Evolutionary conservation across 306 rosid species (phyloP), one percentile per base, ranked within the genome.

Genomic region (Cucumis hystrix): DNA sequence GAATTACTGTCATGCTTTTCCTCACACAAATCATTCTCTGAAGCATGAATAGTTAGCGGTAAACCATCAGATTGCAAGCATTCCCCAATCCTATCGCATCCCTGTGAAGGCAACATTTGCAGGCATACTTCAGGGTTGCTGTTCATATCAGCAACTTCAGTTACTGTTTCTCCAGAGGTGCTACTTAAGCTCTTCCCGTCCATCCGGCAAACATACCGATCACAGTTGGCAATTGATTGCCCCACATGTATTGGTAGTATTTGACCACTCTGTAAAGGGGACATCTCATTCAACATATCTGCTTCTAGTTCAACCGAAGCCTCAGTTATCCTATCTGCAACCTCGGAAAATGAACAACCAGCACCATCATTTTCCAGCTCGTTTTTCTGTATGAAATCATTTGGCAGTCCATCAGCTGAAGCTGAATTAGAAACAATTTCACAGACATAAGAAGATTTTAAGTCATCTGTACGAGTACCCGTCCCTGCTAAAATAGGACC

Each of bases 61-160:
- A 86, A 90, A 84, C 62, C 85, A 83, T 76, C 83, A 65, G 79
- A 78, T 35, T 79, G 86, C 56, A 83, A 81, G 77, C 78, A 78
- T 81, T 77, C 87, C 79, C 64, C 69, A 77, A 74, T 75, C 65
- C 73, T 75, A 65, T 74, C 79, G 41, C 78, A 83, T 74, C 79
- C 76, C 40, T 76, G 81, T 75, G 86, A 84, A 75, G 87, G 76
- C 10, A 40, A 78, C 66, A 74, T 58, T 74, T 76, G 84, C 77
- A 75, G 81, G 82, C 65, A 59, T 12, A 72, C 54, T 80, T 79
- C 83, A 81, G 25, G 58, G 49, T 60, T 64, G 51, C 41, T 80
- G 83, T 85, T 84, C 72, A 82, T 64, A 63, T 75, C 89, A 83
- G 74, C 83, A 84, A 79, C 80, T 74, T 80, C 84, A 8, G 43